A percentile compares a stretch with the other conserved stretches of the same genome.
phyloP scores from a whole-genome alignment of 345 rosid species.

The Abelmoschus esculentus region DNA sequence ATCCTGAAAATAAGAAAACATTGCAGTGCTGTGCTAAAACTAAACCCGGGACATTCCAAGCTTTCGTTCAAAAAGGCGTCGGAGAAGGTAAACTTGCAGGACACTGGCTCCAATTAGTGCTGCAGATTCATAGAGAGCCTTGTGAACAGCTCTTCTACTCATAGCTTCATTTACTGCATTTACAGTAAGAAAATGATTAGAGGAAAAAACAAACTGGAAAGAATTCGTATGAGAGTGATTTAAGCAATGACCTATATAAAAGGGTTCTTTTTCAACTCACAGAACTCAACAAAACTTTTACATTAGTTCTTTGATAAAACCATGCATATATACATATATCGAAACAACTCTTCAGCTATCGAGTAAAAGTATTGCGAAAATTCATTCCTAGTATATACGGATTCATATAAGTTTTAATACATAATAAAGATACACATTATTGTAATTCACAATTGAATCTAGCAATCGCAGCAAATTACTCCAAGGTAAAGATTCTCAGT shows the following conservation, averaged over 20 bases:
- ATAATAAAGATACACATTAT: no score
- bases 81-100: slow-evolving; percentile 64
- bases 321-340: no score
- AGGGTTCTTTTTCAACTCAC: background rate
- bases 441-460: no score
- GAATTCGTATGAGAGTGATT: background rate
- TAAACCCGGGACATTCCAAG: slow-evolving; percentile 58
- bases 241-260: background rate
- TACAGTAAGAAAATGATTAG: slow-evolving; percentile 4
- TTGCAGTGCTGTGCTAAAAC: background rate
- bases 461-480: no score
- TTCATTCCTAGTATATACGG: no score
- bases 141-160: slow-evolving; percentile 53
- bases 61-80: slow-evolving; percentile 58
- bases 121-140: slow-evolving; percentile 56
- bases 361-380: no score
- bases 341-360: no score
- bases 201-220: background rate
- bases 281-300: background rate
- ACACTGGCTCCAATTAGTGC: slow-evolving; percentile 52
- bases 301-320: no score
- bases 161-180: slow-evolving; percentile 60
- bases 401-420: no score
- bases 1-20: slow-evolving; percentile 4
- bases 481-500: background rate